Evolutionary conservation across 1,284 basidiomycete genomes (phyloP), one percentile per base, ranked within the genome.

Genomic region (Moniliella sp.): DNA sequence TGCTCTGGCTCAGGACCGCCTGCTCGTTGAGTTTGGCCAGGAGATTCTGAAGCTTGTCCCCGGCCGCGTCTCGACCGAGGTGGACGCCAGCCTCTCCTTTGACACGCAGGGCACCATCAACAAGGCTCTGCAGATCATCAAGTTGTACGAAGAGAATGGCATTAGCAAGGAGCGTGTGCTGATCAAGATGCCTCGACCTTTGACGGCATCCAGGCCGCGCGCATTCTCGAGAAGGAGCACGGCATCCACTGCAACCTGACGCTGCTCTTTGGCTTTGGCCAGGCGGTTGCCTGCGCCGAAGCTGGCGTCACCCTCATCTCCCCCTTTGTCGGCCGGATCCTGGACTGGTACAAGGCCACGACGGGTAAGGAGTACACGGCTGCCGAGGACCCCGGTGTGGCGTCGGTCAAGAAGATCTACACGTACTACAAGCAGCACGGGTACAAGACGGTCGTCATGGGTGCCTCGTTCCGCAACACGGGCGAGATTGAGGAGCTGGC

Each of bases 381-480:
- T 29, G 42, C 44, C 31, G 72, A 75, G 32, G 88, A 97, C 69
- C 88, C 88, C n/a, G 88, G 88, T 70, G 88, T 99, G 47, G 64
- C 74, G 62, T 88, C 82, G 25, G 88, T 99, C 42, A 76, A 79
- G 69, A 77, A 72, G 65, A 97, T 94, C 69, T 97, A 78, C 75
- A 38, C 36, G 27, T 94, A 94, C 71, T 97, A 94, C 75, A 97
- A 97, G 71, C 83, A 91, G 65, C 73, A 97, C 67, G 72, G 73
- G 45, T 94, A 94, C 74, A 83, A 86, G 61, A 99, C 88, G 50
- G 94, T 94, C 63, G 86, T 97, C 64, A 97, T 97, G 88, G 88
- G 88, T 63, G 88, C 88, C 42, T 91, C 83, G 34, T 97, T 97
- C 84, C 46, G 43, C 27, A 52, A 82, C 78, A 65, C 65, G 37